phyloP scores from a whole-genome alignment of 805 yeast species.

The Torulaspora quercuum region DNA sequence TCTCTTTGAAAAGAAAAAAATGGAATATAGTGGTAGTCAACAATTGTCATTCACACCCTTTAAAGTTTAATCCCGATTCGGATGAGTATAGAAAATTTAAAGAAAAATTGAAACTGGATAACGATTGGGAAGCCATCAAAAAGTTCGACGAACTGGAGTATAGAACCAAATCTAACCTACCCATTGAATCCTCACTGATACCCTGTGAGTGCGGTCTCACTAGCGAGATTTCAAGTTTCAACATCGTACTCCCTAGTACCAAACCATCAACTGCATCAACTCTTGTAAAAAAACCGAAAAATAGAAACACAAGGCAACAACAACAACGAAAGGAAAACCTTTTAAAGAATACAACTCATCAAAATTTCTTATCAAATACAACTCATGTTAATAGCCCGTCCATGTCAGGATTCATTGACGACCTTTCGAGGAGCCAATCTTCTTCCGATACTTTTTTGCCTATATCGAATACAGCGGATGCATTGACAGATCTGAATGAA shows the following conservation, averaged over 20 bases:
- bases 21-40: constrained; percentile 63
- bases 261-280: constrained; percentile 12
- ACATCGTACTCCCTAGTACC: constrained; percentile 34
- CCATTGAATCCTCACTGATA: constrained; percentile 32
- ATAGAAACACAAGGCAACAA: constrained; percentile 13
- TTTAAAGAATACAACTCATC: constrained; percentile 20
- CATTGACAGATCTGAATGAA: constrained; percentile 27
- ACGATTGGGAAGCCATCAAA: constrained; percentile 35
- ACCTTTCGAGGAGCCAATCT: constrained; percentile 6
- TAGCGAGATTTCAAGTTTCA: constrained; percentile 35
- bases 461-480: constrained; percentile 6
- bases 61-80: constrained; percentile 37
- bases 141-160: constrained; percentile 39
- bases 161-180: constrained; percentile 32
- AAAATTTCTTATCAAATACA: constrained; percentile 19
- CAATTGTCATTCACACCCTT: constrained; percentile 56
- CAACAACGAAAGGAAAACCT: constrained; percentile 19
- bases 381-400: constrained; percentile 12
- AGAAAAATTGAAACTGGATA: constrained; percentile 24
- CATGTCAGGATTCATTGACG: constrained; percentile 12
- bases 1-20: constrained; percentile 45
- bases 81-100: constrained; percentile 38
- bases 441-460: constrained; percentile 7
- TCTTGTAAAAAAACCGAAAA: constrained; percentile 18
- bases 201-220: constrained; percentile 41